Evolutionary conservation across 1,284 basidiomycete species (phyloP).

Genomic region (Ceratobasidium papillatum): DNA sequence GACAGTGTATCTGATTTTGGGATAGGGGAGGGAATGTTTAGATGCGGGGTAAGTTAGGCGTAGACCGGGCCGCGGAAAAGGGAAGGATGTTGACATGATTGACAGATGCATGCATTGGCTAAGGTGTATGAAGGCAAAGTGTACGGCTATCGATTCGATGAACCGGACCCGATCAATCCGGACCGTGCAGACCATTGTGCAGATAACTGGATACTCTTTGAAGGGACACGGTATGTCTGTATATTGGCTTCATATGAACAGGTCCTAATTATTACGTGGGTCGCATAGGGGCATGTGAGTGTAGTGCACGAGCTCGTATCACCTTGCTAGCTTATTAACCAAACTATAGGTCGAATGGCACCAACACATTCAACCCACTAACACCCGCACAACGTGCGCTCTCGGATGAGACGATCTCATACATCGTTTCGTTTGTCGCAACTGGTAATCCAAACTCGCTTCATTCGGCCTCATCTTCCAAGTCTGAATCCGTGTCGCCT

Average conservation of each 20-base stretch:
- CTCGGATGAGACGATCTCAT: slow-evolving; percentile 18
- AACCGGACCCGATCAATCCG: slow-evolving; percentile 15
- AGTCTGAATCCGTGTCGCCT: not conserved
- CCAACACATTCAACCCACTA: slow-evolving; percentile 18
- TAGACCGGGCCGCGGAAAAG: not conserved
- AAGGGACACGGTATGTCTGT: slow-evolving; percentile 25
- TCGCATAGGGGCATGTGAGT: slow-evolving; percentile 18
- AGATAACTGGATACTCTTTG: slow-evolving; percentile 32
- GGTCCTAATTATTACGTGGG: not conserved
- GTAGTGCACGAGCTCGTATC: not conserved
- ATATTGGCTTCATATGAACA: not conserved
- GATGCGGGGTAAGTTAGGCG: slow-evolving; percentile 14
- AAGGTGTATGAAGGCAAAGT: slow-evolving; percentile 14
- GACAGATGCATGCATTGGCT: not conserved
- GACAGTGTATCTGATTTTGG: slow-evolving; percentile 6
- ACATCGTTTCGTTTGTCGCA: slow-evolving; percentile 26
- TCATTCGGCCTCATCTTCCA: not conserved
- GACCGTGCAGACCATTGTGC: slow-evolving; percentile 27
- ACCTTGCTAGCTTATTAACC: not conserved
- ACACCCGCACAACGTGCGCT: slow-evolving; percentile 27
- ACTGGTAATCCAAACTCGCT: slow-evolving; percentile 19
- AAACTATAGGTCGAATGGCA: slow-evolving; percentile 16
- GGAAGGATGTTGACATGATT: not conserved
- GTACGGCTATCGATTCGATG: slow-evolving; percentile 31
- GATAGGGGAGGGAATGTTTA: slow-evolving; percentile 24